phyloP scores from a whole-genome alignment of 441 rosid species.

The Corymbia citriodora region DNA sequence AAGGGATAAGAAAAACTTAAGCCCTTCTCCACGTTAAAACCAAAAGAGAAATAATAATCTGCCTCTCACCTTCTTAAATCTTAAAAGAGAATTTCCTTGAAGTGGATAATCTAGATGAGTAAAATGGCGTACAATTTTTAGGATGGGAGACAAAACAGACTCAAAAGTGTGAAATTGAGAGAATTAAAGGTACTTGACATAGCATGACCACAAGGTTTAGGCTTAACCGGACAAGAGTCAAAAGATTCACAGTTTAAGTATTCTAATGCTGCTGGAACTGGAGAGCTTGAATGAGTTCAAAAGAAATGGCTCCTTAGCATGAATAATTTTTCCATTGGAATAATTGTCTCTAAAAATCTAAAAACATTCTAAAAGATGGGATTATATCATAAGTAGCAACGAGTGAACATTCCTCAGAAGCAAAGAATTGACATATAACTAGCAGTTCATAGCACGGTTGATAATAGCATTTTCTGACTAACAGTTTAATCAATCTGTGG shows the following conservation, averaged over 20 bases:
- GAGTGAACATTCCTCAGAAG: neutral
- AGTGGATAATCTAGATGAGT: no score
- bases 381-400: no score
- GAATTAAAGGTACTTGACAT: neutral
- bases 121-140: neutral
- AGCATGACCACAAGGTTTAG: neutral
- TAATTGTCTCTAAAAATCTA: no score
- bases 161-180: neutral
- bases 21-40: neutral
- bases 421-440: neutral
- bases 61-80: neutral
- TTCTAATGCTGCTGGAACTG: neutral
- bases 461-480: neutral
- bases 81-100: neutral
- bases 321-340: neutral
- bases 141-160: neutral
- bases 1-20: neutral
- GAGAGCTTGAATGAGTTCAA: neutral
- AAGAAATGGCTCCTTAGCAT: neutral
- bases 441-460: neutral
- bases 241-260: neutral
- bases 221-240: neutral
- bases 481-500: neutral
- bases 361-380: no score
- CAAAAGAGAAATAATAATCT: neutral